These are phyloP conservation scores for Strobilomyces confusus DNA, from an alignment of 768 basidiomycete genomes.

Conservation along the genomic window DNA sequence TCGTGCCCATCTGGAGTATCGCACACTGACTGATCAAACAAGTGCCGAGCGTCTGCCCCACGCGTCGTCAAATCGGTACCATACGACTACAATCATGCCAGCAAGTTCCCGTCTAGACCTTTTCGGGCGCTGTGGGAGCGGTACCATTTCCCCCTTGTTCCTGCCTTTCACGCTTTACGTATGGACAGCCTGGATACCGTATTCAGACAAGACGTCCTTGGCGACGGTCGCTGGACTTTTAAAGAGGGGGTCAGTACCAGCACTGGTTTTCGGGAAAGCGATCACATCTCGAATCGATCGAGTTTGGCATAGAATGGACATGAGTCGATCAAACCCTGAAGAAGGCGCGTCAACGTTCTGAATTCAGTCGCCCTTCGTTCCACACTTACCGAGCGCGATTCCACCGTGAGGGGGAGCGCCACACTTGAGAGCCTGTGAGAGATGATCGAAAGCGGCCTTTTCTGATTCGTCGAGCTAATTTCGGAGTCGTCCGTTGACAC, in stretches of 20 bases:
- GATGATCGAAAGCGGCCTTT: conserved; percentile 72
- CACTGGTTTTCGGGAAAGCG: conserved; percentile 90
- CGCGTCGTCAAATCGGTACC: neutral
- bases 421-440: conserved; percentile 80
- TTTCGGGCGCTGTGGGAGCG: neutral
- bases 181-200: conserved; percentile 47
- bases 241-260: conserved; percentile 83
- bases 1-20: neutral
- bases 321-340: conserved; percentile 87
- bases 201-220: conserved; percentile 53
- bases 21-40: neutral
- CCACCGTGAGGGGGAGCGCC: conserved; percentile 97
- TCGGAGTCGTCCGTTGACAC: conserved; percentile 8
- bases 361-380: conserved; percentile 5
- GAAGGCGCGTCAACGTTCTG: conserved; percentile 2
- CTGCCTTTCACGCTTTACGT: conserved; percentile 7
- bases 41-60: neutral
- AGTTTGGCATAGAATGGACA: conserved; percentile 85
- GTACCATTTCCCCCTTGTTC: neutral
- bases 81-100: neutral
- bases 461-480: conserved; percentile 69
- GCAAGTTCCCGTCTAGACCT: neutral
- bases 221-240: conserved; percentile 71
- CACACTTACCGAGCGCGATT: conserved; percentile 74
- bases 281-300: conserved; percentile 93